These are phyloP conservation scores for Orbilia brochopaga DNA, from an alignment of 2,329 filamentous ascomycete genomes.

Conservation along the genomic window DNA sequence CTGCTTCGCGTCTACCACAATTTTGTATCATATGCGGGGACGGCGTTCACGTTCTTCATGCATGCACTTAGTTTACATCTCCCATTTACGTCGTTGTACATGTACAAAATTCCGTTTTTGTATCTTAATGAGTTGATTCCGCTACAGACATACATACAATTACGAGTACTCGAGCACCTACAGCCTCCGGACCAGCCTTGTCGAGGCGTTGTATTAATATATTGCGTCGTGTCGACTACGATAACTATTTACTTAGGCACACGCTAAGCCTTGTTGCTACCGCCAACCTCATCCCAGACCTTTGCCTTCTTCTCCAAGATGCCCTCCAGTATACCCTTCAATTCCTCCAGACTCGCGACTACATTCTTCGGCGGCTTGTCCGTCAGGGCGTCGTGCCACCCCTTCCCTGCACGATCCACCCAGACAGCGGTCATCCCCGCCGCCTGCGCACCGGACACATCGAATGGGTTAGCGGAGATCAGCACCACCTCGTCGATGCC, in stretches of 20 bases:
- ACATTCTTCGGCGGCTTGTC: slow-evolving; percentile 57
- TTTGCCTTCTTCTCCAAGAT: slow-evolving; percentile 29
- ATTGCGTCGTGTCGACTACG: not conserved
- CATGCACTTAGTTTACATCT: slow-evolving; percentile 24
- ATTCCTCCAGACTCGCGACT: slow-evolving; percentile 51
- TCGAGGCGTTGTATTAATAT: not conserved
- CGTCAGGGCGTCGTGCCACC: slow-evolving; percentile 69
- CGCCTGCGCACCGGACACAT: slow-evolving; percentile 69
- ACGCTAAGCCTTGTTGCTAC: not conserved
- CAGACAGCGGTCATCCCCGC: slow-evolving; percentile 70
- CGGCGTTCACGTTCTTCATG: slow-evolving; percentile 39
- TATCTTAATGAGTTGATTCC: slow-evolving; percentile 62
- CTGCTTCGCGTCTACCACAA: slow-evolving; percentile 27
- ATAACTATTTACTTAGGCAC: not conserved
- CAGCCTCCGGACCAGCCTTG: not conserved
- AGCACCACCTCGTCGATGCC: slow-evolving; percentile 68
- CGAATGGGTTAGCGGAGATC: slow-evolving; percentile 75
- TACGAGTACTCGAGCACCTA: not conserved
- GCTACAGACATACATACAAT: too few relatives aligned
- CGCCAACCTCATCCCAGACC: slow-evolving; percentile 26
- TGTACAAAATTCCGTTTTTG: slow-evolving; percentile 66
- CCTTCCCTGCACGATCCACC: slow-evolving; percentile 68
- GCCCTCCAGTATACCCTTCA: slow-evolving; percentile 42
- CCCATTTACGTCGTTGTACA: slow-evolving; percentile 49
- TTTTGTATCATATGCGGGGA: slow-evolving; percentile 49